Base-by-base conservation (phyloP, 768 basidiomycete genomes). In the Omphalotus guepiniiformis region DNA sequence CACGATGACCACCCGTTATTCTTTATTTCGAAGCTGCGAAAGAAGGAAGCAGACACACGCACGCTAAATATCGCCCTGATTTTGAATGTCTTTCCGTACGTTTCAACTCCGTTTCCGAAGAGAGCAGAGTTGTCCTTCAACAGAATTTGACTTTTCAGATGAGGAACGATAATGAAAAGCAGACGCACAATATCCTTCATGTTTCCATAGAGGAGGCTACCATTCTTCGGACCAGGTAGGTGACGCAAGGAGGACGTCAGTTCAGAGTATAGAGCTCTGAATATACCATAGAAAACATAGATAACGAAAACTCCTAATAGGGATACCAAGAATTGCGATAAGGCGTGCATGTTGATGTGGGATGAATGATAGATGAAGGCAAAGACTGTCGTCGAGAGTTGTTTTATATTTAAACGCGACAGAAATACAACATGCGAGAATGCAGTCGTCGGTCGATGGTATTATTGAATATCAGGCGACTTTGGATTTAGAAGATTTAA, bases 151-250 rank as follows among this genome's bases (percentile, higher is more conserved):
- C 38, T 12, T 27, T 30, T 9, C n/a, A n/a, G n/a, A n/a, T n/a
- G n/a, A 40, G 30, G 25, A 18, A 40, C 21, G 4, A 26, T 3
- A 3, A 15, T 29, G 11, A 27, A n/a, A n/a, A n/a, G 21, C 28
- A 2, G 16, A 53, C 53, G 26, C 28, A 65, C 68, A 1, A 55
- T 57, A 1, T 64, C 58, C 13, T 39, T 44, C 8, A 69, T 18
- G 52, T 71, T 61, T 4, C 74, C 72, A 22, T 51, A 66, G 11
- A 76, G 25, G 47, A 54, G 58, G 48, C 55, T 63, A 7, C 58
- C 40, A 32, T 50, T 59, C 23, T 57, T 62, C 1, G 73, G 73
- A 9, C 72, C 72, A 0, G 60, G 70, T 12, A 75, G 58, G 36
- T 58, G 27, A 22, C 62, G 62, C 2, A 73, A 55, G 0, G 66